Conservation (phyloP, 2,329 filamentous ascomycete genomes). For the Monosporascus sp. region DNA sequence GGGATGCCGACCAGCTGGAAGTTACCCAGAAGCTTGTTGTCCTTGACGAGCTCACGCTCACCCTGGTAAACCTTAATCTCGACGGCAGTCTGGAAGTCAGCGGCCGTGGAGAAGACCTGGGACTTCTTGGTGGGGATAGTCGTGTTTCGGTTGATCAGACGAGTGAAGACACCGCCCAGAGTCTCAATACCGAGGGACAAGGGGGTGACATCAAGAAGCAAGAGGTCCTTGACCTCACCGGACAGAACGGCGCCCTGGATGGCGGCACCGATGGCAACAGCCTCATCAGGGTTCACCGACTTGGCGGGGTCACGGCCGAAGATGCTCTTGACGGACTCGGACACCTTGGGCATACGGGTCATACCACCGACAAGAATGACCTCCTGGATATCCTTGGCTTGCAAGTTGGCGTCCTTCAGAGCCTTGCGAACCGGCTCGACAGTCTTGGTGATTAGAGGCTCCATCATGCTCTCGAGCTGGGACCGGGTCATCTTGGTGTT, state of each 20-base stretch:
- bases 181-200: constrained; percentile 98
- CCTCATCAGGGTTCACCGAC: constrained; percentile 98
- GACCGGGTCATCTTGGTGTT: constrained; percentile 89
- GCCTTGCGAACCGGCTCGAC: constrained; percentile 94
- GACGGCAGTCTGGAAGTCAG: constrained; percentile 96
- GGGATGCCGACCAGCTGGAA: constrained; percentile 98
- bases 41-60: constrained; percentile 96
- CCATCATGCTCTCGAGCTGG: constrained; percentile 89
- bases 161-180: constrained; percentile 94
- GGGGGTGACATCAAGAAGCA: constrained; percentile 92
- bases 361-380: constrained; percentile 98
- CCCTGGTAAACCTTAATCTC: constrained; percentile 99
- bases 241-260: constrained; percentile 96
- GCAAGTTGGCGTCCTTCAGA: constrained; percentile 87
- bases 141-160: constrained; percentile 97
- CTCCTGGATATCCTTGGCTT: constrained; percentile 92
- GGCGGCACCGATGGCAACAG: constrained; percentile 93
- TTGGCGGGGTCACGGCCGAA: constrained; percentile 96
- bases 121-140: constrained; percentile 99
- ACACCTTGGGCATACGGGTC: constrained; percentile 99
- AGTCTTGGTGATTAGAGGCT: constrained; percentile 79
- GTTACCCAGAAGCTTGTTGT: constrained; percentile 98
- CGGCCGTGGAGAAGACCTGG: constrained; percentile 93
- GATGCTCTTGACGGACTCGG: constrained; percentile 91
- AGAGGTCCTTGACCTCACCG: constrained; percentile 92